Conservation (phyloP, 805 yeast species). For the Candida sphagnicola region DNA sequence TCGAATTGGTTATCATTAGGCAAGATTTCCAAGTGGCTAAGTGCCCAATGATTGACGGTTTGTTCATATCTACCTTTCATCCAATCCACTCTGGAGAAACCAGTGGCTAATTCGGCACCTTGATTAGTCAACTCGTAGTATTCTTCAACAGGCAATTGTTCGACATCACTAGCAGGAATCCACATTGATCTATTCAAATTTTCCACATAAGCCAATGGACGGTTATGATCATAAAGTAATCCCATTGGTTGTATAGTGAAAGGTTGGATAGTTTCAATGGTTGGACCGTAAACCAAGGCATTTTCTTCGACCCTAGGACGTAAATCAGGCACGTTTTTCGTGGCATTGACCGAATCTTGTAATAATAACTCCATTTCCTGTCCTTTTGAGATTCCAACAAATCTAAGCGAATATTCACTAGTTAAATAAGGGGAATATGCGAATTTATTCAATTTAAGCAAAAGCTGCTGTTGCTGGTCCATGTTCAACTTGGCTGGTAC, state of each 20-base stretch:
- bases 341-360: slow-evolving; percentile 9
- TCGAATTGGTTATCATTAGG: slow-evolving; percentile 37
- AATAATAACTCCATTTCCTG: slow-evolving; percentile 39
- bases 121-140: slow-evolving; percentile 74
- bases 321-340: slow-evolving; percentile 23
- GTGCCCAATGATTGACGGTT: slow-evolving; percentile 51
- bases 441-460: slow-evolving; percentile 49
- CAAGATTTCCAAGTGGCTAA: slow-evolving; percentile 57
- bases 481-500: slow-evolving; percentile 61
- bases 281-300: slow-evolving; percentile 55
- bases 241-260: slow-evolving; percentile 46
- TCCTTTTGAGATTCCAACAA: slow-evolving; percentile 45
- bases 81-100: slow-evolving; percentile 81
- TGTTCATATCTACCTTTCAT: slow-evolving; percentile 50
- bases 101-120: slow-evolving; percentile 65
- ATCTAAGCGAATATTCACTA: slow-evolving; percentile 34
- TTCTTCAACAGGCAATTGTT: slow-evolving; percentile 71
- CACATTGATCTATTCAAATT: slow-evolving; percentile 71
- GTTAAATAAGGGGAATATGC: slow-evolving; percentile 65
- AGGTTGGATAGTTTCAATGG: slow-evolving; percentile 38
- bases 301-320: slow-evolving; percentile 36
- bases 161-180: slow-evolving; percentile 81
- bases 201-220: slow-evolving; percentile 60
- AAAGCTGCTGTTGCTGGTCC: slow-evolving; percentile 57
- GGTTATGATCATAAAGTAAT: slow-evolving; percentile 58